Evolutionary conservation across 305 asterid genomes (phyloP).

Genomic region (Fraxinus xanthoxyloides): DNA sequence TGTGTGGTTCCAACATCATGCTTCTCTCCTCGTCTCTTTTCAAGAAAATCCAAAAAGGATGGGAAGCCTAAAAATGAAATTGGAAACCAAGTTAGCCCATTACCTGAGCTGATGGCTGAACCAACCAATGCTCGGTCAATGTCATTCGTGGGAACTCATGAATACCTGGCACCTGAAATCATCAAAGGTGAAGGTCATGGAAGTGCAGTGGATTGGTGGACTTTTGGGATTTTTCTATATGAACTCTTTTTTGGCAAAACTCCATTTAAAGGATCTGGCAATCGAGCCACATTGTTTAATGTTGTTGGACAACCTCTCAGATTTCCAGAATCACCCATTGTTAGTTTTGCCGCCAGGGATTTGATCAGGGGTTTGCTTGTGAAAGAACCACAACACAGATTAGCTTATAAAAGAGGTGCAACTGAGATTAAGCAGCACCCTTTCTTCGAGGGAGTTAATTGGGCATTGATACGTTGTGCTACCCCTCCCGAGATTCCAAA

Average conservation of each 20-base stretch:
- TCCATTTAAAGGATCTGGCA: slow-evolving; percentile 50
- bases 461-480: slow-evolving; percentile 57
- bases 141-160: slow-evolving; percentile 61
- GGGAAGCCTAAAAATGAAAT: slow-evolving; percentile 40
- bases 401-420: slow-evolving; percentile 52
- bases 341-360: slow-evolving; percentile 51
- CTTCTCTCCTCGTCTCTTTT: slow-evolving; percentile 44
- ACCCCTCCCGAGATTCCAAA: slow-evolving; percentile 55
- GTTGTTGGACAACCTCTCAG: slow-evolving; percentile 52
- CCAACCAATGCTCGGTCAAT: slow-evolving; percentile 56
- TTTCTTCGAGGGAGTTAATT: slow-evolving; percentile 53
- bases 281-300: slow-evolving; percentile 45
- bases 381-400: slow-evolving; percentile 51
- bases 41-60: slow-evolving; percentile 39
- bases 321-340: slow-evolving; percentile 47
- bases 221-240: slow-evolving; percentile 47
- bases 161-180: slow-evolving; percentile 51
- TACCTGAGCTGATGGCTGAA: slow-evolving; percentile 57
- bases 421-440: slow-evolving; percentile 57
- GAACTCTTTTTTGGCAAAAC: slow-evolving; percentile 53
- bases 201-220: slow-evolving; percentile 66
- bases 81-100: slow-evolving; percentile 44
- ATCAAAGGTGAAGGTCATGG: slow-evolving; percentile 59
- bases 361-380: slow-evolving; percentile 48
- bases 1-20: slow-evolving; percentile 48